Evolutionary conservation across 2,329 filamentous ascomycete genomes (phyloP).

Genomic region (Teratosphaeriaceae sp.): DNA sequence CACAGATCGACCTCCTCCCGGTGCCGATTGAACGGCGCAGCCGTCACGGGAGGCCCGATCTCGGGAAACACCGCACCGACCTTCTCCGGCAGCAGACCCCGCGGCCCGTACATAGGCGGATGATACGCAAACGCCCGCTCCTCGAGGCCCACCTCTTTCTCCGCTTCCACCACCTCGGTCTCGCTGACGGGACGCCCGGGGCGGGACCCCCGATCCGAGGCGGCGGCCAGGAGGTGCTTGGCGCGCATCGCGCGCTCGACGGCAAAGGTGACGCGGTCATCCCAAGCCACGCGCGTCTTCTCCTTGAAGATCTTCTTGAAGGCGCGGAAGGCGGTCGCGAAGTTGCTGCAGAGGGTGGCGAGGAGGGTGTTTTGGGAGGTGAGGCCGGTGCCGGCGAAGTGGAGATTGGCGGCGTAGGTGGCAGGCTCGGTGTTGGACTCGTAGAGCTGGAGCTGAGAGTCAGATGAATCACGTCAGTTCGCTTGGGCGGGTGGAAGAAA

Average conservation of each 20-base stretch:
- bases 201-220: not conserved
- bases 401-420: conserved; percentile 53
- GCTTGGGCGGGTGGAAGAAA: not conserved
- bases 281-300: conserved; percentile 36
- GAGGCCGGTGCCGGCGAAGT: conserved; percentile 16
- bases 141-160: conserved; percentile 6
- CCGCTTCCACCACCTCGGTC: not conserved
- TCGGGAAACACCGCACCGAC: not conserved
- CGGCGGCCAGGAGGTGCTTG: not conserved
- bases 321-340: conserved; percentile 26
- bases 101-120: conserved; percentile 15
- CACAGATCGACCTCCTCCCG: conserved; percentile 9
- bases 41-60: not conserved
- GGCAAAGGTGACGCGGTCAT: conserved; percentile 29
- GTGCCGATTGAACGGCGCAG: no score
- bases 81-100: conserved; percentile 12
- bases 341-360: conserved; percentile 26
- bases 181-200: not conserved
- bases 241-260: conserved; percentile 9
- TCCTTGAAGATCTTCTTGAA: conserved; percentile 36
- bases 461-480: conserved; percentile 2
- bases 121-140: conserved; percentile 15
- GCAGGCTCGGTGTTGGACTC: conserved; percentile 55
- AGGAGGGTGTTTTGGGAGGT: conserved; percentile 22
- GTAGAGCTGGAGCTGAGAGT: conserved; percentile 51